A percentile compares a stretch with the other conserved stretches of the same genome.
phyloP scores from a whole-genome alignment of 257 asterid genomes.

The Solanum medicagineum region DNA sequence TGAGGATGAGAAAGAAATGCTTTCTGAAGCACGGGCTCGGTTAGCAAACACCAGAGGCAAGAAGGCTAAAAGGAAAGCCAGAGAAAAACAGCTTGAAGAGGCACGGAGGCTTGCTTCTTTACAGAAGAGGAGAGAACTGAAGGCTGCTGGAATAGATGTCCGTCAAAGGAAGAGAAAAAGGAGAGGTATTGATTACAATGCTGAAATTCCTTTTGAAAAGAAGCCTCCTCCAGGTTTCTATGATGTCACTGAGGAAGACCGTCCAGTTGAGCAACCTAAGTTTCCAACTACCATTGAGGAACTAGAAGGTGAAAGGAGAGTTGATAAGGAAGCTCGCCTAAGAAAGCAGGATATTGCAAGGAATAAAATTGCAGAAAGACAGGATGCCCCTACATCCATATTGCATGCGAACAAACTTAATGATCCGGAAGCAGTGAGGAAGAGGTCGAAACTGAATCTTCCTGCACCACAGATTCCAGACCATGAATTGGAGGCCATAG shows the following conservation, averaged over 20 bases:
- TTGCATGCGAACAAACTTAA: conserved; percentile 92
- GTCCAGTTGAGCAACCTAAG: conserved; percentile 58
- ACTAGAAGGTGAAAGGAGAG: conserved; percentile 97
- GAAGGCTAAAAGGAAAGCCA: conserved; percentile 94
- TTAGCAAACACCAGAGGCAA: conserved; percentile 96
- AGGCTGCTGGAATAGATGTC: conserved; percentile 82
- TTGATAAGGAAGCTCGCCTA: conserved; percentile 75
- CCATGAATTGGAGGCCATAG: conserved; percentile 94
- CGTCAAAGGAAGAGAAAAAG: conserved; percentile 86
- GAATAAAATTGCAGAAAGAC: conserved; percentile 85
- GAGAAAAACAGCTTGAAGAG: conserved; percentile 98
- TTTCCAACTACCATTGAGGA: conserved; percentile 96
- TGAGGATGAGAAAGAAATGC: conserved; percentile 99
- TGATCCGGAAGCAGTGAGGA: conserved; percentile 90
- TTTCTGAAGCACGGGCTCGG: conserved; percentile 94
- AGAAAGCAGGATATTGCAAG: conserved; percentile 92
- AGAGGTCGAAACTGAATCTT: conserved; percentile 70
- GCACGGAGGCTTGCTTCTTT: conserved; percentile 97
- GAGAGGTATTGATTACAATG: conserved; percentile 88
- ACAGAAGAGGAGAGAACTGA: conserved; percentile 95
- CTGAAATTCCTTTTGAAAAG: conserved; percentile 95
- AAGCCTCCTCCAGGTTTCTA: conserved; percentile 97
- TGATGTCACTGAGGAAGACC: conserved; percentile 75
- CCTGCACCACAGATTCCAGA: conserved; percentile 97
- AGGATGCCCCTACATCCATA: conserved; percentile 92